Base-by-base conservation (phyloP, 2,329 filamentous ascomycete genomes). In the Pseudocercospora pini-densiflorae region DNA sequence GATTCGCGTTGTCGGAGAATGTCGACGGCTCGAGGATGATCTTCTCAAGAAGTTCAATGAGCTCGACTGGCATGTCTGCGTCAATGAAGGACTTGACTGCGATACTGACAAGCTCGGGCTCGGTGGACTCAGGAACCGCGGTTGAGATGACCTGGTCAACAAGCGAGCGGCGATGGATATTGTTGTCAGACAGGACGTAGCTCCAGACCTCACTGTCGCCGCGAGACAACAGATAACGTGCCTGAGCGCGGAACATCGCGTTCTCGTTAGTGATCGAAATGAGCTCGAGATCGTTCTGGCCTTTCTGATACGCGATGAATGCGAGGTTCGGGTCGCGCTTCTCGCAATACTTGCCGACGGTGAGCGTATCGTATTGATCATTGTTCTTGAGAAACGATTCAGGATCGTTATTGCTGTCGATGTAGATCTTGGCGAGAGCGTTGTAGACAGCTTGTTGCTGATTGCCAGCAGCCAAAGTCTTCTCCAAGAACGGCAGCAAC, bases 191-290 rank as follows among this genome's bases (percentile, higher is more conserved):
- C 36, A 99, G 86, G 14, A 98, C 95, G 77, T 97, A 99, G 61
- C 87, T 86, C 96, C 96, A 99, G 57, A 99, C 89, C 79, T 99
- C 95, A 2, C 85, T 79, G 76, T 99, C 95, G 43, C 92, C 91
- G 71, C 95, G 90, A 75, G 97, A 94, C 61, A 99, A 85, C 24
- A 99, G 86, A 80, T 99, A 99, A 43, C 95, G 91, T 65, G 94
- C 94, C 81, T 99, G 95, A n/a, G 92, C 92, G 75, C 94, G 91
- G 87, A 97, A 99, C 95, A 99, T 99, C n/a, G 92, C 90, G 82
- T 99, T 99, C 82, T 99, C 96, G 75, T 98, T 99, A 76, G 95
- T 98, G 77, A 99, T 94, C 80, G 92, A 95, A 81, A 99, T 94
- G 64, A 99, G 87, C 82, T 99, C 96, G 33, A 99, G 83, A 76